Percentiles rank a stretch among this genome's conserved stretches.
These are phyloP conservation scores for Aureobasidium uvarum DNA, from an alignment of 2,329 filamentous ascomycete genomes.

Conservation along the genomic window DNA sequence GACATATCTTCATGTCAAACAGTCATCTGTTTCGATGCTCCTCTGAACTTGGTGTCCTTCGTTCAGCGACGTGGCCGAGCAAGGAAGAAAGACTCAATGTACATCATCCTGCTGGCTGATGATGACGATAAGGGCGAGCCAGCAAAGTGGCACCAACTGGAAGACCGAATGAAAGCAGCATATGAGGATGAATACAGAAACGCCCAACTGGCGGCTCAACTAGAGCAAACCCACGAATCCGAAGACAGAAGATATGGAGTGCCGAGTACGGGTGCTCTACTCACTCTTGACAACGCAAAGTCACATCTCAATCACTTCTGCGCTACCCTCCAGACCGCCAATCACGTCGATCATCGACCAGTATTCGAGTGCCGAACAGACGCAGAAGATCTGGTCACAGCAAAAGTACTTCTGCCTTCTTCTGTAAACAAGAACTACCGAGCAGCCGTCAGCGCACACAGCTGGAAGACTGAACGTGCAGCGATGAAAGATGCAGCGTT, in stretches of 20 bases:
- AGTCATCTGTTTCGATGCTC: conserved; percentile 63
- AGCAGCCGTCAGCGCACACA: conserved; percentile 49
- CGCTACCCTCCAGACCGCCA: conserved; percentile 54
- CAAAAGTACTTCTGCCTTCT: conserved; percentile 68
- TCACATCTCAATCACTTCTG: conserved; percentile 84
- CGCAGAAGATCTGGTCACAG: conserved; percentile 42
- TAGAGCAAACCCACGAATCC: conserved; percentile 51
- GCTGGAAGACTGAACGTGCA: conserved; percentile 70
- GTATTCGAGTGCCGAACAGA: conserved; percentile 59
- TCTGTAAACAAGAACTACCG: conserved; percentile 56
- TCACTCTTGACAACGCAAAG: conserved; percentile 72
- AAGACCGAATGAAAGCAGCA: conserved; percentile 67
- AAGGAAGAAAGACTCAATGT: conserved; percentile 56
- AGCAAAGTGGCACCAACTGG: conserved; percentile 63
- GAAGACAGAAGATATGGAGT: conserved; percentile 44
- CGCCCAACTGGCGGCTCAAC: conserved; percentile 42
- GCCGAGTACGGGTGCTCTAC: conserved; percentile 54
- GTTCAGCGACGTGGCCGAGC: conserved; percentile 65
- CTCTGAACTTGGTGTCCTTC: conserved; percentile 62
- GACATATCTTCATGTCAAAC: conserved; percentile 63
- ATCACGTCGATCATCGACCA: conserved; percentile 64
- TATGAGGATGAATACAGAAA: conserved; percentile 65
- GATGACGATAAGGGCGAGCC: conserved; percentile 39
- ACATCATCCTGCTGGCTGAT: conserved; percentile 52
- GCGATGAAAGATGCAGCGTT: conserved; percentile 82